These are phyloP conservation scores for Epicoccum nigrum DNA, from an alignment of 2,329 filamentous ascomycete species.

Conservation along the genomic window DNA sequence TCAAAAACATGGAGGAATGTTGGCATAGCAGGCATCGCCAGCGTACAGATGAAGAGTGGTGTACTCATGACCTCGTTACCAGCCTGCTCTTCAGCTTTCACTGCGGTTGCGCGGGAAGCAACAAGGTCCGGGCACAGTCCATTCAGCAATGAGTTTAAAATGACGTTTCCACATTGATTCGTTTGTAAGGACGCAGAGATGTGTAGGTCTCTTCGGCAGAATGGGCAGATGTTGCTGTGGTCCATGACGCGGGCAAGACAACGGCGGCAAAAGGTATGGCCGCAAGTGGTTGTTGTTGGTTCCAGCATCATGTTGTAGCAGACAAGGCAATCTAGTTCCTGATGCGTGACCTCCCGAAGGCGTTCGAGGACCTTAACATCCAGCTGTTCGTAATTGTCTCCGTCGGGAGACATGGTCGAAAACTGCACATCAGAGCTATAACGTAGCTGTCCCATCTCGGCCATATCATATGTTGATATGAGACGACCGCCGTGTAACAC, in stretches of 20 bases:
- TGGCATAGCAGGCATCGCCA: constrained; percentile 80
- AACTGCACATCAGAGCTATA: constrained; percentile 64
- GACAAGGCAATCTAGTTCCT: constrained; percentile 85
- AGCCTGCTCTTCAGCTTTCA: constrained; percentile 63
- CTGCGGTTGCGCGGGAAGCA: constrained; percentile 61
- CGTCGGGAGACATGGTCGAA: constrained; percentile 42
- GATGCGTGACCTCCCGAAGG: constrained; percentile 66
- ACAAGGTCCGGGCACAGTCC: constrained; percentile 72
- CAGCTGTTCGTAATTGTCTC: constrained; percentile 47
- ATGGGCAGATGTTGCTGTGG: constrained; percentile 77
- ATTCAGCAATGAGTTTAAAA: constrained; percentile 67
- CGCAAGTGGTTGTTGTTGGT: constrained; percentile 82
- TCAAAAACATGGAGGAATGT: constrained; percentile 93
- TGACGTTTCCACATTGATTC: constrained; percentile 64
- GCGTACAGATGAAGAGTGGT: constrained; percentile 77
- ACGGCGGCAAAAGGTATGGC: constrained; percentile 85
- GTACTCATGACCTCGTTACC: constrained; percentile 64
- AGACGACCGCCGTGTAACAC: constrained; percentile 65
- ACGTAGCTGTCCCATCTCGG: constrained; percentile 64
- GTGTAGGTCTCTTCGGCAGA: constrained; percentile 73
- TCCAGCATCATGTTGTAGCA: constrained; percentile 84
- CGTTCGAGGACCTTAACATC: constrained; percentile 61
- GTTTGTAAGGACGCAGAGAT: constrained; percentile 56
- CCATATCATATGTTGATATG: constrained; percentile 70
- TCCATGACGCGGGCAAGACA: constrained; percentile 80